phyloP scores from a whole-genome alignment of 495 filamentous ascomycete species.

The Daldinia bambusicola region DNA sequence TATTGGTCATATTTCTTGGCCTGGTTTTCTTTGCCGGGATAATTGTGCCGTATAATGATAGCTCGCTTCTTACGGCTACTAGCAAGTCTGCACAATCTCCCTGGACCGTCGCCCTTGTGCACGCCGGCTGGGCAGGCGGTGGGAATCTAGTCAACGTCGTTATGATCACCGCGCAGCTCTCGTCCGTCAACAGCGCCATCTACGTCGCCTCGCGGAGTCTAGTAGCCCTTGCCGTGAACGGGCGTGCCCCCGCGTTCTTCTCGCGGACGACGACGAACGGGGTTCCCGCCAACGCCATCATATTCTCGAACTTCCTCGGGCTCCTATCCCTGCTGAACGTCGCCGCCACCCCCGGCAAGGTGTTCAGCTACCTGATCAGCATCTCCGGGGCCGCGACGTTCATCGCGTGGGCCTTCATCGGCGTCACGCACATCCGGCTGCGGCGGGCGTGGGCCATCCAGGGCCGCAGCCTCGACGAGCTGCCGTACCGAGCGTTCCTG shows the following conservation, averaged over 20 bases:
- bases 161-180: conserved; percentile 72
- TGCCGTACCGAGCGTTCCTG: neutral
- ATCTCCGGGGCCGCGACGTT: conserved; percentile 66
- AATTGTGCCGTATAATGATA: neutral
- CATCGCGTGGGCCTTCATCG: conserved; percentile 71
- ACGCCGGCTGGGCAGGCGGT: conserved; percentile 50
- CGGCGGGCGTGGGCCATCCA: conserved; percentile 70
- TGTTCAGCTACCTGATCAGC: conserved; percentile 47
- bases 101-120: neutral
- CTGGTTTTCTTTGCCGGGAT: neutral
- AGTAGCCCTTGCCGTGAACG: conserved; percentile 65
- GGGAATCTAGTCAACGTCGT: conserved; percentile 76
- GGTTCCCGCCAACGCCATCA: neutral
- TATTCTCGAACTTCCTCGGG: neutral
- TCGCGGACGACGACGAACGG: neutral
- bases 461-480: conserved; percentile 52
- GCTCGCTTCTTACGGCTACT: neutral
- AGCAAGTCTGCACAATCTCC: neutral
- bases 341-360: neutral
- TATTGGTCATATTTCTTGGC: neutral
- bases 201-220: conserved; percentile 75
- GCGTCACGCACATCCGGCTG: conserved; percentile 62
- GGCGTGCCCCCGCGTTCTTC: conserved; percentile 50
- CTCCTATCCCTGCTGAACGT: neutral
- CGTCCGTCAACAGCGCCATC: conserved; percentile 74